Percentiles rank a stretch among this genome's conserved stretches.
These are phyloP conservation scores for Phoenix roebelenii DNA, from an alignment of 176 grass and related monocot species.

Conservation along the genomic window DNA sequence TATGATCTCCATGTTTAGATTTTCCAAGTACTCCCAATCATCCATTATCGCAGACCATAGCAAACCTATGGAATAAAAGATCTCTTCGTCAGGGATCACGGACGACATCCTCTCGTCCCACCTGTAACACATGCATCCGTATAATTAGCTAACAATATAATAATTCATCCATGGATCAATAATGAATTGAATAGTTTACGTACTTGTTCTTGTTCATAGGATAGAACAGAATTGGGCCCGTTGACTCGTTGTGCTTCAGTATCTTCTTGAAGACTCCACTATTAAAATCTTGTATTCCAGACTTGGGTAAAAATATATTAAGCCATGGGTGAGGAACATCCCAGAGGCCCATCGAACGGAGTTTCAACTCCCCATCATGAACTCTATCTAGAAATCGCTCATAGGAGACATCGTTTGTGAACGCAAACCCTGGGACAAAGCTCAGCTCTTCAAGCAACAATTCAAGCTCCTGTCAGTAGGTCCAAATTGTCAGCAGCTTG, in stretches of 20 bases:
- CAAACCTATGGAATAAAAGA: conserved; percentile 66
- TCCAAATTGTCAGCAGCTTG: conserved; percentile 4
- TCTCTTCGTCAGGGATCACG: conserved; percentile 36
- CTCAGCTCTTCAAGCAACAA: conserved; percentile 31
- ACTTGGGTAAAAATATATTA: conserved; percentile 66
- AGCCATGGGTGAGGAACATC: conserved; percentile 77
- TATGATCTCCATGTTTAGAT: conserved; percentile 44
- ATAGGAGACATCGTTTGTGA: conserved; percentile 47
- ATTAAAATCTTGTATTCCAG: conserved; percentile 47
- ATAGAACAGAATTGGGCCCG: conserved; percentile 48
- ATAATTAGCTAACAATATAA: no score
- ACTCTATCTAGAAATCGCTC: conserved; percentile 51
- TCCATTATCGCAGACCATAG: conserved; percentile 28
- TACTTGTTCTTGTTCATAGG: conserved; percentile 68
- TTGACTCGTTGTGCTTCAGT: conserved; percentile 23
- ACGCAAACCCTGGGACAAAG: conserved; percentile 35
- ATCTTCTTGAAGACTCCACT: conserved; percentile 45
- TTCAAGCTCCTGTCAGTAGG: conserved; percentile 30
- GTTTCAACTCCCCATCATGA: conserved; percentile 34
- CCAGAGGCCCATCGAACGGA: conserved; percentile 43
- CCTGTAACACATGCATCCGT: conserved; percentile 5
- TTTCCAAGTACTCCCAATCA: conserved; percentile 27
- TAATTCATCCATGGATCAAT: no score
- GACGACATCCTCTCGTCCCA: conserved; percentile 49
- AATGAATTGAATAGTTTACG: neutral